A percentile compares a stretch with the other conserved stretches of the same genome.
Conservation (phyloP, 768 basidiomycete species). For the Tricholoma matsutake region DNA sequence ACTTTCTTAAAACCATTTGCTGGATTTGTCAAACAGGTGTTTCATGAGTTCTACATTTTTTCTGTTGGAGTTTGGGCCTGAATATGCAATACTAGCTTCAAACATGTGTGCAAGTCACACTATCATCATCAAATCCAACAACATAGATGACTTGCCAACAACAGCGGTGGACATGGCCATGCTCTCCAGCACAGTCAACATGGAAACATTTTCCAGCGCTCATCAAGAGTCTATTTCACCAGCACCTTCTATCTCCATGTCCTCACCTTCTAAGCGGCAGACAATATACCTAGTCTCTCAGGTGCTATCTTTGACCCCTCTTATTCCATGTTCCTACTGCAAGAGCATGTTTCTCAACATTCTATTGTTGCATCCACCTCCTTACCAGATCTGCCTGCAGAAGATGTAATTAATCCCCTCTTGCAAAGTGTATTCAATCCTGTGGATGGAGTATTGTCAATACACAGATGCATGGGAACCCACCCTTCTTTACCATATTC, state of each 20-base stretch:
- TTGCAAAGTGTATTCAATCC: no score
- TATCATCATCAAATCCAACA: neutral
- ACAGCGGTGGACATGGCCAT: neutral
- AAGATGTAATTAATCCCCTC: neutral
- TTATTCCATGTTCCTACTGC: no score
- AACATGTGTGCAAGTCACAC: neutral
- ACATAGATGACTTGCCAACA: neutral
- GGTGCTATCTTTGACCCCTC: no score
- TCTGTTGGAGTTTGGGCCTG: neutral
- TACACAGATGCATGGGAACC: neutral
- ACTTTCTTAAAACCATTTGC: constrained; percentile 4
- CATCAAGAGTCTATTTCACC: neutral
- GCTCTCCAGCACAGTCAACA: no score
- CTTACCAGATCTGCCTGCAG: neutral
- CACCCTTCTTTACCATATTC: neutral
- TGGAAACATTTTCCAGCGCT: no score
- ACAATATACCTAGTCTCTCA: no score
- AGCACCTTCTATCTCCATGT: no score
- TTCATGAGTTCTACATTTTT: neutral
- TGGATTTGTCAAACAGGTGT: neutral
- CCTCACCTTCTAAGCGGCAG: no score
- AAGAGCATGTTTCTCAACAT: no score
- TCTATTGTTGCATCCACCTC: neutral
- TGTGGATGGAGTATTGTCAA: neutral
- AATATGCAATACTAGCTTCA: neutral